These are phyloP conservation scores for Malus orientalis DNA, from an alignment of 306 rosid species.

Conservation along the genomic window DNA sequence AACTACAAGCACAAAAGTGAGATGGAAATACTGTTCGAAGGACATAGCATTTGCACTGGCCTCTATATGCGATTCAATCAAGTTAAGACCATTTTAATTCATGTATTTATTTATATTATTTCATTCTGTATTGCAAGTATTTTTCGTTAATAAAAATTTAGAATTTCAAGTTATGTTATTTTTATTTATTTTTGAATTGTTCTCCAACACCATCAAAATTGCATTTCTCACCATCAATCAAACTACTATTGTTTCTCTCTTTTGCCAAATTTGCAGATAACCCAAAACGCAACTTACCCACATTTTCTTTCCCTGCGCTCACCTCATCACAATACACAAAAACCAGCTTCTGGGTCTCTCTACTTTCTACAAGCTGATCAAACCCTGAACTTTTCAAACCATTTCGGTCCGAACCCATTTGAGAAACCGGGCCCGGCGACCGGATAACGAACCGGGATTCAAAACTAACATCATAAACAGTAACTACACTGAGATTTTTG, in stretches of 20 bases:
- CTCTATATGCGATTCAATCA: too few species aligned
- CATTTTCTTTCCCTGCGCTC: not conserved
- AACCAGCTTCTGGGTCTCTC: constrained; percentile 16
- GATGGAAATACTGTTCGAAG: too few species aligned
- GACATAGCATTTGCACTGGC: too few species aligned
- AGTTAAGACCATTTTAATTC: too few species aligned
- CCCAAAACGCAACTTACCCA: not conserved
- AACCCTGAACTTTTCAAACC: not conserved
- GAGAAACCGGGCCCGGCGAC: constrained; percentile 17
- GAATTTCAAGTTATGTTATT: too few species aligned
- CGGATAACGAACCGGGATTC: constrained; percentile 44
- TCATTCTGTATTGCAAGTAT: too few species aligned
- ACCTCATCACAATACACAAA: constrained; percentile 1
- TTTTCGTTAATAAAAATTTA: too few species aligned
- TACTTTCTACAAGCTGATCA: constrained; percentile 3
- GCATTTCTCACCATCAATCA: constrained; percentile 11
- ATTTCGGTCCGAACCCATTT: constrained; percentile 6
- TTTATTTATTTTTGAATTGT: too few species aligned
- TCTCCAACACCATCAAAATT: not conserved
- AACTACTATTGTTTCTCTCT: constrained; percentile 9
- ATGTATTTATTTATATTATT: too few species aligned
- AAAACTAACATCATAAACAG: constrained; percentile 63
- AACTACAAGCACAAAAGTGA: too few species aligned
- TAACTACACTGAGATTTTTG: constrained; percentile 45
- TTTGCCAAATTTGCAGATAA: not conserved